Evolutionary conservation across 257 asterid species (phyloP), one percentile per base, ranked within the genome.

Genomic region (Primulina eburnea): DNA sequence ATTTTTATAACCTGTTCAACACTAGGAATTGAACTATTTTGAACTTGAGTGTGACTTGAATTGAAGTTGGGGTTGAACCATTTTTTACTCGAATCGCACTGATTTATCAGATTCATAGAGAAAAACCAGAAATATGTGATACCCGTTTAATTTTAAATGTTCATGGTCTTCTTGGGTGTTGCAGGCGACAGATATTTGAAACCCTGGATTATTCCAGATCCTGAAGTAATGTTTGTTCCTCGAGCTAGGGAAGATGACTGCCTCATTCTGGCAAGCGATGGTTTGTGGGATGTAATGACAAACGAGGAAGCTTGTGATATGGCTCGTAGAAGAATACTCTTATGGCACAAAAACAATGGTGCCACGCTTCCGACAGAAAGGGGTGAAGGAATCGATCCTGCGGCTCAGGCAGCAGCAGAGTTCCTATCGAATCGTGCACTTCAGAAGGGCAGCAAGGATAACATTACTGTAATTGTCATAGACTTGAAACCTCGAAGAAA

Each of bases 361-460:
- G 73, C 10, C 29, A 58, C 79, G 0, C 85, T 80, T 62, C 84
- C 84, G 10, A 8, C 37, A 29, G 87, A 79, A 73, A 80, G 97
- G 66, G 96, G 95, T 2, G 86, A 87, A 77, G 95, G 95, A 50
- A 80, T 86, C 8, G 97, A 92, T 75, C 98, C 96, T 1, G 98
- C 98, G 6, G 85, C 97, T 60, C 97, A 92, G 79, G 93, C 97
- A 11, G 98, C 98, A 1, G 96, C 98, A 0, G 97, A 90, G 84
- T 88, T 80, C 76, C 86, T 92, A 3, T 86, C 94, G 2, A 92
- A 86, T 73, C 92, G 90, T 1, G 98, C 96, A 1, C 78, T 76
- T 60, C 97, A 90, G 55, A 92, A 87, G 85, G 98, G 98, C 60
- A 92, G 97, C 84, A 90, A 90, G 77, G 98, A 92, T 76, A 92